A percentile compares a stretch with the other conserved stretches of the same genome.
Conservation (phyloP, 352 stramenopile species). For the Plasmopara viticola region DNA sequence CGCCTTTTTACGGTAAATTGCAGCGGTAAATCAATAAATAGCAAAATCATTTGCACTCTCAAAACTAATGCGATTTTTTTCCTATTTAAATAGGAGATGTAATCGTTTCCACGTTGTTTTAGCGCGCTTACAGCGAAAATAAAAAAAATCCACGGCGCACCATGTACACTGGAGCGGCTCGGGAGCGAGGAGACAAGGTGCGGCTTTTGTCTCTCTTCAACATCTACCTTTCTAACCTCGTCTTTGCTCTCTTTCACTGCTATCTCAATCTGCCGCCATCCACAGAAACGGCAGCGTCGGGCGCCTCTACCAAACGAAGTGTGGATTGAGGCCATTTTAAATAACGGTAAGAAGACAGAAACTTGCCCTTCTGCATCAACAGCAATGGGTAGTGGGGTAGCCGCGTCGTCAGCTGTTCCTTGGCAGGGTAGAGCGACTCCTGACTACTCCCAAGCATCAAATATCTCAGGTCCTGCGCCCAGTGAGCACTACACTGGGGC, state of each 20-base stretch:
- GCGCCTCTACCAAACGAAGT: slow-evolving; percentile 45
- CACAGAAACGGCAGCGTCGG: slow-evolving; percentile 25
- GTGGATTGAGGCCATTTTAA: slow-evolving; percentile 74
- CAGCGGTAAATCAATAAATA: too few relatives aligned
- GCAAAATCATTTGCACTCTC: too few relatives aligned
- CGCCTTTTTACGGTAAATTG: too few relatives aligned
- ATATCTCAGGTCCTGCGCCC: slow-evolving; percentile 3
- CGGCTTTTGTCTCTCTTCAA: not conserved
- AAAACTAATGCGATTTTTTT: too few relatives aligned
- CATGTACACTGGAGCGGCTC: slow-evolving; percentile 26
- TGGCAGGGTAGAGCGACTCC: slow-evolving; percentile 10
- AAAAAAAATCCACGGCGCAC: not conserved
- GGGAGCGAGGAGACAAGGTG: slow-evolving; percentile 25
- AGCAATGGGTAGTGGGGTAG: not conserved
- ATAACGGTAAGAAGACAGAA: slow-evolving; percentile 38
- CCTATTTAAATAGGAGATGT: too few relatives aligned
- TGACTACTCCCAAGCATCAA: slow-evolving; percentile 1
- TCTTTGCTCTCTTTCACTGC: slow-evolving; percentile 1
- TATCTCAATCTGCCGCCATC: not conserved
- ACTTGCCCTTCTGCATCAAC: slow-evolving; percentile 10
- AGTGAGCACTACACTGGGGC: slow-evolving; percentile 10
- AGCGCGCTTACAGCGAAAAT: too few relatives aligned
- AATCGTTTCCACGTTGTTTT: too few relatives aligned
- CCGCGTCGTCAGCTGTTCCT: slow-evolving; percentile 2
- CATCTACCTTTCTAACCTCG: slow-evolving; percentile 1